Evolutionary conservation across 2,329 filamentous ascomycete species (phyloP).

Genomic region (Rhytidhysteron rufulum): DNA sequence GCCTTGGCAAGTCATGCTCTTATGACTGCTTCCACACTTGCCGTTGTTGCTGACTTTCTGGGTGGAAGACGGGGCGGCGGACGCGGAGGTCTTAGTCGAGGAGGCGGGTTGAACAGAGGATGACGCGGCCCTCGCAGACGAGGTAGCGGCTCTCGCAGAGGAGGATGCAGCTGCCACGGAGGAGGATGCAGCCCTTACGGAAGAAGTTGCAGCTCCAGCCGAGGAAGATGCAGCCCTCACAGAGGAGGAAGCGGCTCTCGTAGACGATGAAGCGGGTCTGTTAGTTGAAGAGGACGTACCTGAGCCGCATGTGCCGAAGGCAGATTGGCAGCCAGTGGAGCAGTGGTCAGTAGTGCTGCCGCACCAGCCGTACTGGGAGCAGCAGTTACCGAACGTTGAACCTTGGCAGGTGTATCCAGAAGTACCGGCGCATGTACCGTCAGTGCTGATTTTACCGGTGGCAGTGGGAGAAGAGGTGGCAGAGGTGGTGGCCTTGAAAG

Average conservation of each 20-base stretch:
- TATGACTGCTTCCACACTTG: conserved; percentile 33
- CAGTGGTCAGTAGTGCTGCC: conserved; percentile 12
- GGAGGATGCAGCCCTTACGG: conserved; percentile 13
- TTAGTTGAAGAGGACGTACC: conserved; percentile 2
- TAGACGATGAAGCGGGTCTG: no score
- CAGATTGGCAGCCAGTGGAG: conserved; percentile 18
- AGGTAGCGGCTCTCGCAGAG: conserved; percentile 30
- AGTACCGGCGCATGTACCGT: conserved; percentile 36
- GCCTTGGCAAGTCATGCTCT: conserved; percentile 39
- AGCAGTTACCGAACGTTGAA: conserved; percentile 38
- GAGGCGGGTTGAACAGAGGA: conserved; percentile 5
- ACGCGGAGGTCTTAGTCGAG: conserved; percentile 1
- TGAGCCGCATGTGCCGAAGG: conserved; percentile 13
- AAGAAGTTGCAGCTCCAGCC: conserved; percentile 27
- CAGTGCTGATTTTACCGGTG: conserved; percentile 22
- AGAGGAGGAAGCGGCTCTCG: conserved; percentile 1
- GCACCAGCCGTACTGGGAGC: conserved; percentile 36
- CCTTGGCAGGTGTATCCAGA: conserved; percentile 36
- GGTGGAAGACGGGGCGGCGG: conserved; percentile 11
- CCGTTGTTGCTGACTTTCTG: conserved; percentile 29
- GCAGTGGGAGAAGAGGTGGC: conserved; percentile 5
- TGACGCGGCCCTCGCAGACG: conserved; percentile 25
- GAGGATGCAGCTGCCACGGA: conserved; percentile 14
- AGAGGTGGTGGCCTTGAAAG: neutral
- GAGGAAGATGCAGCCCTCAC: conserved; percentile 19